phyloP scores from a whole-genome alignment of 345 rosid genomes.

The Brassica nigra region DNA sequence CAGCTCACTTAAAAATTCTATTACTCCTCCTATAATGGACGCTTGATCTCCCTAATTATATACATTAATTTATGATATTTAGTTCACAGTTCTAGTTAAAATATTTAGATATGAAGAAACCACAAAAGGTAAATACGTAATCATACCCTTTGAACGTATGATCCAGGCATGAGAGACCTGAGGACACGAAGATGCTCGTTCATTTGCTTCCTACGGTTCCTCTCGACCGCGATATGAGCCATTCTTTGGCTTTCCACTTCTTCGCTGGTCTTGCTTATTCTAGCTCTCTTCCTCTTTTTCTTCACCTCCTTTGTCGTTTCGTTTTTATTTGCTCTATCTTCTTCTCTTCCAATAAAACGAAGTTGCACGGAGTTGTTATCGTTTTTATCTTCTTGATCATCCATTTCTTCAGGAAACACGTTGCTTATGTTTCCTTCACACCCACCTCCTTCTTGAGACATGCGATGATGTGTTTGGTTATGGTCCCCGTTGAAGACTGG shows the following conservation, averaged over 20 bases:
- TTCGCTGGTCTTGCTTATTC: constrained; percentile 75
- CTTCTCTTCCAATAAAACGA: constrained; percentile 43
- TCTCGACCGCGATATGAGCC: constrained; percentile 93
- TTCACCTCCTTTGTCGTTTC: constrained; percentile 47
- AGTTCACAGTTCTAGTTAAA: neutral
- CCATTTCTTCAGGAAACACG: neutral
- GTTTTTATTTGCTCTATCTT: constrained; percentile 32
- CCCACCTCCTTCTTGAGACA: constrained; percentile 40
- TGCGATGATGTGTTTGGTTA: constrained; percentile 34
- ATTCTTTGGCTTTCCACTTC: constrained; percentile 93
- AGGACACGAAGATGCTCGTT: constrained; percentile 74
- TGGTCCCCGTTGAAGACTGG: constrained; percentile 74
- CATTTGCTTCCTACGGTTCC: constrained; percentile 93
- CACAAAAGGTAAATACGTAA: neutral
- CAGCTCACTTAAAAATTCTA: constrained; percentile 87
- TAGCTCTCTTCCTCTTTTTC: constrained; percentile 78
- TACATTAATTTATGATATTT: constrained; percentile 4
- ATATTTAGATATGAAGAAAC: neutral
- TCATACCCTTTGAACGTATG: constrained; percentile 88
- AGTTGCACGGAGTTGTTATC: constrained; percentile 53
- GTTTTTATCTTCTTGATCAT: neutral
- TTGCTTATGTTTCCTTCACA: neutral
- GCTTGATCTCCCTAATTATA: constrained; percentile 85
- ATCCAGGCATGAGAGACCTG: constrained; percentile 95
- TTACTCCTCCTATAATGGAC: constrained; percentile 89